A percentile compares a stretch with the other conserved stretches of the same genome.
Evolutionary conservation across 768 basidiomycete genomes (phyloP).

Genomic region (Pleurotus sapidus): DNA sequence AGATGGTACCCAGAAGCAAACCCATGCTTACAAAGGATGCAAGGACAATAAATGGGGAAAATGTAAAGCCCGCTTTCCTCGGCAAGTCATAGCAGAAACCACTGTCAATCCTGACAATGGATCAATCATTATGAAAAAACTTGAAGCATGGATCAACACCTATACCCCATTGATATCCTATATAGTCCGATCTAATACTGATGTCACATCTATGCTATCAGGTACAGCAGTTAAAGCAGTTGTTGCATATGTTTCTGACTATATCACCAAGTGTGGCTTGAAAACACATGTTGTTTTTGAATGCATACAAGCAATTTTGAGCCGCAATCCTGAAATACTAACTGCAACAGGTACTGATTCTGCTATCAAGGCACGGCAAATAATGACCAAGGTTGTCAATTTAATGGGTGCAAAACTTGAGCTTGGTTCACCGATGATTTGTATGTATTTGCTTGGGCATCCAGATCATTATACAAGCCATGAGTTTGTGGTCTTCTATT

Average conservation of each 20-base stretch:
- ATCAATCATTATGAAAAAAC: not conserved
- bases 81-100: slow-evolving; percentile 7
- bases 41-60: slow-evolving; percentile 21
- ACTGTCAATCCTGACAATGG: not conserved
- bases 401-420: slow-evolving; percentile 23
- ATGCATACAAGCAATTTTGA: slow-evolving; percentile 8
- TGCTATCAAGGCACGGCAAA: slow-evolving; percentile 14
- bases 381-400: slow-evolving; percentile 17
- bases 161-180: not conserved
- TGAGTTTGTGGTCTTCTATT: slow-evolving; percentile 17
- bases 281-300: too few species aligned
- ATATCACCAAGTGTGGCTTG: slow-evolving; percentile 15
- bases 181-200: slow-evolving; percentile 31
- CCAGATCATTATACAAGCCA: slow-evolving; percentile 30
- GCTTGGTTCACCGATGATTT: slow-evolving; percentile 2
- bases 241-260: slow-evolving; percentile 28
- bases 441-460: slow-evolving; percentile 18
- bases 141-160: slow-evolving; percentile 1
- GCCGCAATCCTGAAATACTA: slow-evolving; percentile 31
- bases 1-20: not conserved
- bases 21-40: slow-evolving; percentile 16
- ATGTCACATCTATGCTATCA: slow-evolving; percentile 27
- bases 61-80: slow-evolving; percentile 32
- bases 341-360: slow-evolving; percentile 14
- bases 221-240: slow-evolving; percentile 32